Evolutionary conservation across 2,329 filamentous ascomycete genomes (phyloP), one percentile per base, ranked within the genome.

Genomic region (Penicillium verrucosum): DNA sequence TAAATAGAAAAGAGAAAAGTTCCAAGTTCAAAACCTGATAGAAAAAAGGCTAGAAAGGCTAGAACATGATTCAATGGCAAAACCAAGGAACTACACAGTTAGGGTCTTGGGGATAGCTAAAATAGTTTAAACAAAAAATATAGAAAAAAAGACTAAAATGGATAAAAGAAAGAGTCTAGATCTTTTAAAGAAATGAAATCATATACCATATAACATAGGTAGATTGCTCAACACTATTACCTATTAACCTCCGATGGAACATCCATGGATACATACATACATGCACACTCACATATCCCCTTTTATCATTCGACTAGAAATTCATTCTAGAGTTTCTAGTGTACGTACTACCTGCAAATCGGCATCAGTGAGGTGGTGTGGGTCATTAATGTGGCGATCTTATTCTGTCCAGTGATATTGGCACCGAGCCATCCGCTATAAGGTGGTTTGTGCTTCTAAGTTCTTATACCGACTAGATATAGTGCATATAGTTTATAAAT

Each of bases 261-360:
- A 42, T 42, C 21, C 43, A 23, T 32, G 30, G 44, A 34, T 32
- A 34, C 43, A 23, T 32, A 18, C 30, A 34, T 32, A 34, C 23
- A 25, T n/a, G 23, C 23, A 42, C 23, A 34, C 14, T 32, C 5
- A 32, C 12, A 30, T 45, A 12, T 44, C 27, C 14, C 5, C n/a
- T 6, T 30, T 38, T 44, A 34, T 27, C 38, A 51, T 51, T 29
- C 41, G 41, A 51, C 45, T 51, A 36, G 38, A 29, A 29, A 45
- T 41, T 40, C 4, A 30, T 34, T 56, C 47, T 47, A 53, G 38
- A 51, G 18, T 16, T 34, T 34, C 32, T 36, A 37, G 36, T 52
- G 51, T 48, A 60, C 56, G 59, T 60, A 59, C 55, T 46, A 54
- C 47, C 34, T 44, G 59, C 45, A 48, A 50, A 57, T 55, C 54